phyloP scores from a whole-genome alignment of 371 early-diverging fungal genomes.

The Catenaria anguillulae region DNA sequence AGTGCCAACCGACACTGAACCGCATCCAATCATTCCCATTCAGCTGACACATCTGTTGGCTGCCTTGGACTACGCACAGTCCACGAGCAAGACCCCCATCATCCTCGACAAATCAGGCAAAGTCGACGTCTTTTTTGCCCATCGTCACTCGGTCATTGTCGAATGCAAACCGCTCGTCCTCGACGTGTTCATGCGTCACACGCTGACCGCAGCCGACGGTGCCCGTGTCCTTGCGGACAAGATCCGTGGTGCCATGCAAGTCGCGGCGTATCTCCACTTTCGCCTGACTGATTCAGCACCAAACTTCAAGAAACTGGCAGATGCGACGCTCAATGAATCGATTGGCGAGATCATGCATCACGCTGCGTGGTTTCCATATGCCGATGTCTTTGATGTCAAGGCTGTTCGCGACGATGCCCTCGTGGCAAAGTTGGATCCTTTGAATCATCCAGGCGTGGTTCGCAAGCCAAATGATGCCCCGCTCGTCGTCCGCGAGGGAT shows the following conservation, averaged over 20 bases:
- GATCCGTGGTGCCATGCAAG: neutral
- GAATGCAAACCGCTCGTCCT: neutral
- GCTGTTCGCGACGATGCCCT: neutral
- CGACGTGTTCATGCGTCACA: neutral
- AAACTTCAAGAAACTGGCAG: neutral
- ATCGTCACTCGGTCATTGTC: neutral
- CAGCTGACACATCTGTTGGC: neutral
- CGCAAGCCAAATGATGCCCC: neutral
- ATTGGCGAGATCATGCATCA: too few species aligned
- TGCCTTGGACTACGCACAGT: neutral
- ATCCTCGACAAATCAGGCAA: constrained; percentile 1
- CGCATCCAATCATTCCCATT: neutral
- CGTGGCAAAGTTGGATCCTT: neutral
- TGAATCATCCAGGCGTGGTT: neutral
- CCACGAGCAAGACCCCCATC: neutral
- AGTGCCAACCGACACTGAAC: neutral
- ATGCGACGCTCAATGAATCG: neutral
- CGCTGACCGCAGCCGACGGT: neutral
- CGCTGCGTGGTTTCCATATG: neutral
- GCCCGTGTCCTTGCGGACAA: neutral
- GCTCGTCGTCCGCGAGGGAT: neutral
- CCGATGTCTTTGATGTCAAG: neutral
- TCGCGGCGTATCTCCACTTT: neutral
- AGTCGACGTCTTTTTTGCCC: neutral
- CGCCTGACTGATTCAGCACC: neutral